phyloP scores from a whole-genome alignment of 2,329 filamentous ascomycete species.

The Botrytis byssoidea region DNA sequence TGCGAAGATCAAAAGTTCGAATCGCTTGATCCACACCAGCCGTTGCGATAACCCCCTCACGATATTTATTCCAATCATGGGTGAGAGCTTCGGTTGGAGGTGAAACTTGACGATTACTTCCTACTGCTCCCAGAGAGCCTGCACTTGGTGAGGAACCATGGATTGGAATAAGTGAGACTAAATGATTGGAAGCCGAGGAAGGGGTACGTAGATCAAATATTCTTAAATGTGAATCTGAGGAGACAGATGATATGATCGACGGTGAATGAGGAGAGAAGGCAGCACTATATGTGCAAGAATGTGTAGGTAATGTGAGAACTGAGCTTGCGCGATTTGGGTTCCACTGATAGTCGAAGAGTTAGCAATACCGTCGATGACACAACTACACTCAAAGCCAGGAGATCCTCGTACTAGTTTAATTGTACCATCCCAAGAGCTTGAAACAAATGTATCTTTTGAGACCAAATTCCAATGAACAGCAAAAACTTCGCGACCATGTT shows the following conservation, averaged over 20 bases:
- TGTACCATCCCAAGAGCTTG: conserved; percentile 93
- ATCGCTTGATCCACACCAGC: conserved; percentile 86
- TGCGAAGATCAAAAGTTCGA: conserved; percentile 86
- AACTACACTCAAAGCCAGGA: neutral
- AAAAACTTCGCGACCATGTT: conserved; percentile 92
- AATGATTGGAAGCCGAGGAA: conserved; percentile 81
- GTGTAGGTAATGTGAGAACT: conserved; percentile 82
- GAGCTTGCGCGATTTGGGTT: conserved; percentile 73
- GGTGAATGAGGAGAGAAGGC: conserved; percentile 87
- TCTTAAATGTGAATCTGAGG: conserved; percentile 83
- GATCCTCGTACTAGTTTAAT: conserved; percentile 69
- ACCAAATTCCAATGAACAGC: conserved; percentile 90
- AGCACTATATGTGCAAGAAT: conserved; percentile 92
- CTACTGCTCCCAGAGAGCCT: conserved; percentile 32
- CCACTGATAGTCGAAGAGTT: conserved; percentile 57
- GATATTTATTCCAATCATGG: conserved; percentile 99
- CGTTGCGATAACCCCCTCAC: conserved; percentile 77
- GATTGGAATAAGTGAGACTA: conserved; percentile 78
- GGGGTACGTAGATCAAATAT: conserved; percentile 91
- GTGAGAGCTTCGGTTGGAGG: conserved; percentile 71
- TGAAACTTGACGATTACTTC: conserved; percentile 36
- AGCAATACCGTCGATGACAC: conserved; percentile 1
- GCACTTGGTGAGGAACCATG: conserved; percentile 55
- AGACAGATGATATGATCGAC: conserved; percentile 80
- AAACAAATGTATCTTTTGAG: conserved; percentile 85